Base-by-base conservation (phyloP, 257 asterid species). In the Coffea canephora region DNA sequence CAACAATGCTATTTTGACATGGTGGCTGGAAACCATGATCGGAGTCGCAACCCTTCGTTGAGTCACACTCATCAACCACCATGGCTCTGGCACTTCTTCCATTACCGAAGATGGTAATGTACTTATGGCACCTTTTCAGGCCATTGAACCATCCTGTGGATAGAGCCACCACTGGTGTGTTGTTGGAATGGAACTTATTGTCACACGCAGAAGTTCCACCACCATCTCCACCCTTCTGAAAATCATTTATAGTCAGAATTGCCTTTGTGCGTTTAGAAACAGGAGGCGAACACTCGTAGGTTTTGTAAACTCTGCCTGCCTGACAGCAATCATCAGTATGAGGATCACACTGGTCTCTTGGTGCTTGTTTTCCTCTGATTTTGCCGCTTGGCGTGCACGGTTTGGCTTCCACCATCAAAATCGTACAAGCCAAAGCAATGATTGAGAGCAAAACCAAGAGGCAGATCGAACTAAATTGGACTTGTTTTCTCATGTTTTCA, bases 61-160 rank as follows among this genome's bases (percentile, higher is more conserved):
- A 78, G 27, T 84, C 85, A 50, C 87, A 82, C 75, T 85, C 84
- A 46, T 82, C 87, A 54, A 84, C 87, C 1, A 84, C 87, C 82
- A 52, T 81, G 15, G 87, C 85, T 25, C 76, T 7, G 52, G 57
- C 75, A 34, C 80, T 79, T 61, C 13, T 59, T 2, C 85, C 85
- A 66, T 82, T 82, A 23, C 75, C 84, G 48, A 50, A 52, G 4
- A 85, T 45, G n/a, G 76, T 85, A 0, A 81, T 84, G 25, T 74
- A 16, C 65, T 82, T 18, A 5, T 50, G 74, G 70, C 87, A 84
- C 70, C 83, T 34, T 49, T 45, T 75, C 74, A 25, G 49, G 54
- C 73, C 73, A 66, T 65, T 25, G 69, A 75, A 84, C 83, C 85
- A 85, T 15, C 78, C 57, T 7, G 80, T 76, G 16, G 87, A 84